Conservation (phyloP, 345 rosid species). For the Moricandia arvensis region DNA sequence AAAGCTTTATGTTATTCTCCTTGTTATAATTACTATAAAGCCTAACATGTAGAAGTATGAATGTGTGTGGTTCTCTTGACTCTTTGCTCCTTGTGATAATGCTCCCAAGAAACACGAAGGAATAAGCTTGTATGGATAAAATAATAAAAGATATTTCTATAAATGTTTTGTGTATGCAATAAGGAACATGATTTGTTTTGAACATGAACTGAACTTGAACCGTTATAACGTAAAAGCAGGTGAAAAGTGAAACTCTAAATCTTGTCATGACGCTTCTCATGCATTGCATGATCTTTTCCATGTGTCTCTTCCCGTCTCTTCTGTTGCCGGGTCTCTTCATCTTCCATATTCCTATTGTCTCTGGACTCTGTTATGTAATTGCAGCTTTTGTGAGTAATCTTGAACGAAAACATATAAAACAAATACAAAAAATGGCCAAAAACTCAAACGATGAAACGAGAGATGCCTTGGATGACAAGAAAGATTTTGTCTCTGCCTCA, state of each 20-base stretch:
- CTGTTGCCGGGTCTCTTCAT: background rate
- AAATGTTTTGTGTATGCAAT: background rate
- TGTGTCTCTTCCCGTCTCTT: constrained; percentile 13
- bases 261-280: constrained; percentile 10
- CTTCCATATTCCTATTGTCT: background rate
- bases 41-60: constrained; percentile 32
- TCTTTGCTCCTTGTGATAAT: background rate
- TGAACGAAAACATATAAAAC: background rate
- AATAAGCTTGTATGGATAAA: constrained; percentile 1
- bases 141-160: background rate
- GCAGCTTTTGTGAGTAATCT: background rate
- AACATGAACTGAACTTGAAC: background rate
- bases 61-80: constrained; percentile 7
- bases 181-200: background rate
- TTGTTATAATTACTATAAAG: constrained; percentile 7
- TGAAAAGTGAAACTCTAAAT: background rate
- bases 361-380: background rate
- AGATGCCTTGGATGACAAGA: background rate
- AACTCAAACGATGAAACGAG: background rate
- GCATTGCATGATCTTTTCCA: constrained; percentile 26
- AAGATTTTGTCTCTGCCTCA: background rate
- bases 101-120: background rate
- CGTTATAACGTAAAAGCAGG: background rate
- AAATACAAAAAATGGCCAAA: background rate
- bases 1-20: constrained; percentile 6